phyloP scores from a whole-genome alignment of 2,329 filamentous ascomycete species.

The Cladophialophora carrionii region DNA sequence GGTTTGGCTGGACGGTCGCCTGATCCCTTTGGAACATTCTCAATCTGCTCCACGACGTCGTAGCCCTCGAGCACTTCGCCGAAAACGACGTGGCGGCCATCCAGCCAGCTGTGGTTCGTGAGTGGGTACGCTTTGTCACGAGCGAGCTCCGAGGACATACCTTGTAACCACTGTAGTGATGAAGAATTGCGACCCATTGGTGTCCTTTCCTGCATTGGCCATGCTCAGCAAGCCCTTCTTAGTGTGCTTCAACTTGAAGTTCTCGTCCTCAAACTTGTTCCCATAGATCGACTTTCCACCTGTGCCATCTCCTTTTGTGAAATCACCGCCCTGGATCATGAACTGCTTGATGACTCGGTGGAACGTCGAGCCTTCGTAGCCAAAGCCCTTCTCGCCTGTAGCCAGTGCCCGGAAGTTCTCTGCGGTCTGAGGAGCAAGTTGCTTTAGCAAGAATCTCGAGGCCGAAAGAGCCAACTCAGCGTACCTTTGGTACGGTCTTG shows the following conservation, averaged over 20 bases:
- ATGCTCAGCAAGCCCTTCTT: conserved; percentile 67
- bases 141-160: conserved; percentile 38
- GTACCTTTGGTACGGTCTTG: conserved; percentile 67
- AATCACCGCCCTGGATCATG: conserved; percentile 73
- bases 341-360: conserved; percentile 72
- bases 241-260: conserved; percentile 71
- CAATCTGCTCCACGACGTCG: conserved; percentile 67
- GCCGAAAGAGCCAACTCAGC: not conserved
- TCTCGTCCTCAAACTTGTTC: conserved; percentile 68
- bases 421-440: conserved; percentile 54
- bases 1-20: conserved; percentile 61
- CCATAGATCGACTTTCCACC: conserved; percentile 71
- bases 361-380: conserved; percentile 68
- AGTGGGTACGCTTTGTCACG: conserved; percentile 3
- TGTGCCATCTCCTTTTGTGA: conserved; percentile 66
- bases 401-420: conserved; percentile 68
- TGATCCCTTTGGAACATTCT: conserved; percentile 62
- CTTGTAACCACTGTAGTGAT: conserved; percentile 65
- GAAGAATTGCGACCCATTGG: conserved; percentile 65
- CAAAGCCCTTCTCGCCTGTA: conserved; percentile 69
- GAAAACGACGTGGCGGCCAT: conserved; percentile 68
- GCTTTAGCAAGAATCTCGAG: not conserved
- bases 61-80: conserved; percentile 71
- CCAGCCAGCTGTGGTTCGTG: conserved; percentile 57
- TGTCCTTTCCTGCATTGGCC: conserved; percentile 61